phyloP scores from a whole-genome alignment of 768 basidiomycete genomes.

The Phlebiopsis flavidoalba region DNA sequence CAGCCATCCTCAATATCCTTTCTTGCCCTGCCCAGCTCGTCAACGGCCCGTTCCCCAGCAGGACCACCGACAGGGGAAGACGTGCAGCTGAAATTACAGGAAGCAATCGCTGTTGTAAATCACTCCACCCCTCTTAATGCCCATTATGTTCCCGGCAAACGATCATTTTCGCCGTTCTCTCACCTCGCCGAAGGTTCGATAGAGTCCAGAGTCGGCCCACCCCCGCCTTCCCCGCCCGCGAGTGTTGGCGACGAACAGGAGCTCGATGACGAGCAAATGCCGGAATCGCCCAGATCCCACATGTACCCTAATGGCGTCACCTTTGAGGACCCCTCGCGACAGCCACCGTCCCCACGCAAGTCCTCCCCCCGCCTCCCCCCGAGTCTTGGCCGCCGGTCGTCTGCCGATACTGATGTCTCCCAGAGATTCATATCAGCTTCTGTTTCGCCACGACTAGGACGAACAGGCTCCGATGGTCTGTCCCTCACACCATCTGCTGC shows the following conservation, averaged over 20 bases:
- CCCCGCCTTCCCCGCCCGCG: conserved; percentile 5
- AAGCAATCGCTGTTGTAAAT: not conserved
- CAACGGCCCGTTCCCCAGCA: not conserved
- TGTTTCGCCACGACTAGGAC: conserved; percentile 11
- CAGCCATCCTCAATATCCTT: conserved; percentile 2
- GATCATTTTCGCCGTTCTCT: not conserved
- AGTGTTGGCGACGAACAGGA: conserved; percentile 1
- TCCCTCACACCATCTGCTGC: conserved; percentile 20
- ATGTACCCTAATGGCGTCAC: conserved; percentile 16
- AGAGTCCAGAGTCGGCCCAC: conserved; percentile 3
- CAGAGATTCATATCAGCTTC: conserved; percentile 23
- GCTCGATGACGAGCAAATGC: not conserved
- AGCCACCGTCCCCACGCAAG: conserved; percentile 19
- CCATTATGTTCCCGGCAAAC: not conserved
- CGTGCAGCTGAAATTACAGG: not conserved
- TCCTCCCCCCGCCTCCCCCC: conserved; percentile 19
- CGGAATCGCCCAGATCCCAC: not conserved
- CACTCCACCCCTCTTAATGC: not conserved
- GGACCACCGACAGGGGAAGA: not conserved
- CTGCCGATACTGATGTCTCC: conserved; percentile 45
- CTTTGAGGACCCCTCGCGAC: conserved; percentile 30
- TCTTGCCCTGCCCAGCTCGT: not conserved
- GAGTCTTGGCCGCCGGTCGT: conserved; percentile 39
- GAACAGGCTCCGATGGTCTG: conserved; percentile 12
- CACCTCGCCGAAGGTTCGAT: not conserved